Conservation (phyloP, 768 basidiomycete species). For the Termitomyces sp. region DNA sequence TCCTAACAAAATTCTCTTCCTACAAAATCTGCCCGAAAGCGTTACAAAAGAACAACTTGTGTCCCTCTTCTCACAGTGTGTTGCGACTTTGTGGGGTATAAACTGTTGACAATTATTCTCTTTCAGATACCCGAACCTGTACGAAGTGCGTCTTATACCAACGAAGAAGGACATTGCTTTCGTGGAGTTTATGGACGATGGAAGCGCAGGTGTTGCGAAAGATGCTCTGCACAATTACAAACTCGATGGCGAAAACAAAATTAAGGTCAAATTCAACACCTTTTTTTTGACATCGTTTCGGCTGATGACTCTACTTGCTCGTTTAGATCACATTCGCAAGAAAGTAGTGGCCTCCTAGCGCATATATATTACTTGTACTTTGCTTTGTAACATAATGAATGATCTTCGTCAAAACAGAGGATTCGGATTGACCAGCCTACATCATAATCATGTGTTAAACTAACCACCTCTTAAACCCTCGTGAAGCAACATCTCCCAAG, state of each 20-base stretch:
- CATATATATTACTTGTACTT: background rate
- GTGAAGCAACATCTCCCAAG: too few species aligned
- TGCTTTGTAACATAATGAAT: constrained; percentile 2
- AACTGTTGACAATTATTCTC: background rate
- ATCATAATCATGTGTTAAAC: too few species aligned
- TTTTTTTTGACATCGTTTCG: background rate
- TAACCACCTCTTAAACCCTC: too few species aligned
- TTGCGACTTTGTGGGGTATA: background rate
- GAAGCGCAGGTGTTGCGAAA: constrained; percentile 84
- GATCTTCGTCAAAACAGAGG: background rate
- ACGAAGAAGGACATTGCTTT: constrained; percentile 98
- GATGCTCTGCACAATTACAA: constrained; percentile 98
- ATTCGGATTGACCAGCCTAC: too few species aligned
- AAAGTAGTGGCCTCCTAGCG: constrained; percentile 38
- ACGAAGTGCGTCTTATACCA: constrained; percentile 98
- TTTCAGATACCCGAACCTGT: constrained; percentile 82
- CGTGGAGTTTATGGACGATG: constrained; percentile 96
- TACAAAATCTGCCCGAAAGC: constrained; percentile 92
- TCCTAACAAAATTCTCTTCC: constrained; percentile 97
- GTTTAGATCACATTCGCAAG: constrained; percentile 69
- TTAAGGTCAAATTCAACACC: constrained; percentile 60
- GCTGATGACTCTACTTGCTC: constrained; percentile 2
- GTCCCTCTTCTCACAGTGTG: constrained; percentile 84
- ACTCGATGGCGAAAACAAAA: constrained; percentile 95
- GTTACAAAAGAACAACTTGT: constrained; percentile 92